These are phyloP conservation scores for Biscogniauxia mediterranea DNA, from an alignment of 2,329 filamentous ascomycete genomes.

Conservation along the genomic window DNA sequence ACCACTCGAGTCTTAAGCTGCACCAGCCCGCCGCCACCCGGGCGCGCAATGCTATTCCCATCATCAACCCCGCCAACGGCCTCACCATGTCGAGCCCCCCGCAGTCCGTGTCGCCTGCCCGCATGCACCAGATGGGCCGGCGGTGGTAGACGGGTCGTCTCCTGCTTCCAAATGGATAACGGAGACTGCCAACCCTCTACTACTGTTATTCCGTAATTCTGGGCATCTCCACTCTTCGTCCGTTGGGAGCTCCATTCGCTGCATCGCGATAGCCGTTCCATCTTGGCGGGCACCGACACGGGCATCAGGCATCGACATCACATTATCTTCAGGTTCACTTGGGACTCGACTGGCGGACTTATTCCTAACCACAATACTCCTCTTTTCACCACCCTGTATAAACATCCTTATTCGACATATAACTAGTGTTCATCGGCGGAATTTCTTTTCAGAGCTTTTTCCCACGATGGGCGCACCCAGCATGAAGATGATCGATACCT, in stretches of 20 bases:
- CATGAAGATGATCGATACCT: constrained; percentile 48
- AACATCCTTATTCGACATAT: constrained; percentile 50
- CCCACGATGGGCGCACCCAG: constrained; percentile 38
- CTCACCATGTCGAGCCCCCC: constrained; percentile 86
- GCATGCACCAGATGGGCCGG: constrained; percentile 57
- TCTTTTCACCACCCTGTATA: constrained; percentile 41
- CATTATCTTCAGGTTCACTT: constrained; percentile 31
- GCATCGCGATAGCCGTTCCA: constrained; percentile 40
- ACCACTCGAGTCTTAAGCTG: constrained; percentile 69
- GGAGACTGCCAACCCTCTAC: constrained; percentile 33
- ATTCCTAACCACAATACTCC: constrained; percentile 22
- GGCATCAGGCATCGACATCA: constrained; percentile 43
- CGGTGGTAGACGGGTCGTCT: constrained; percentile 50
- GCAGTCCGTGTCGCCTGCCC: constrained; percentile 63
- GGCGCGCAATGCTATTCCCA: constrained; percentile 91
- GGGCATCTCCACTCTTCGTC: constrained; percentile 21
- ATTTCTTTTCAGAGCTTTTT: constrained; percentile 23
- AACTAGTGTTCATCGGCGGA: constrained; percentile 33
- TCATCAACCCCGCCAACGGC: constrained; percentile 93
- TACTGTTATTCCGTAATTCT: constrained; percentile 31
- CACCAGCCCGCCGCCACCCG: constrained; percentile 90
- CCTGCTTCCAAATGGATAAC: constrained; percentile 36
- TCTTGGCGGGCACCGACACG: constrained; percentile 51
- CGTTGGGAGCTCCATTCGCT: constrained; percentile 38
- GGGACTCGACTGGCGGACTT: constrained; percentile 32